Evolutionary conservation across 2,329 filamentous ascomycete genomes (phyloP).

Genomic region (Arthroderma sp.): DNA sequence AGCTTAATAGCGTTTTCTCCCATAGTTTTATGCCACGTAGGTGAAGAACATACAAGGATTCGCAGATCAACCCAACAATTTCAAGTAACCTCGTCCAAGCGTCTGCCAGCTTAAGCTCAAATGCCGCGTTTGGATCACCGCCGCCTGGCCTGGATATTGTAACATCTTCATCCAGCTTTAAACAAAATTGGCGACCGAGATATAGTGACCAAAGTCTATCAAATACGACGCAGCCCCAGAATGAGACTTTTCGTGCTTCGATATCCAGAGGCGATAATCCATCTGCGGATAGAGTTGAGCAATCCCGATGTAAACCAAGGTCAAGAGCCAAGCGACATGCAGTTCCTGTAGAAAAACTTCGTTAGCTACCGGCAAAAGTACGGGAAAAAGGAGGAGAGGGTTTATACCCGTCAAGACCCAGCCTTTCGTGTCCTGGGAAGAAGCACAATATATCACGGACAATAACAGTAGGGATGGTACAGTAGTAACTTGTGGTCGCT

Average conservation of each 20-base stretch:
- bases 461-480: slow-evolving; percentile 10
- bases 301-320: slow-evolving; percentile 10
- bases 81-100: slow-evolving; percentile 9
- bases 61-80: slow-evolving; percentile 9
- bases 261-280: slow-evolving; percentile 6
- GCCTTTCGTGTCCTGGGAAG: slow-evolving; percentile 11
- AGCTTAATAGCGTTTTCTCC: neutral
- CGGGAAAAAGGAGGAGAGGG: neutral
- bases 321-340: slow-evolving; percentile 11
- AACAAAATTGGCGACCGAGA: slow-evolving; percentile 10
- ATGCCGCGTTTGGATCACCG: neutral
- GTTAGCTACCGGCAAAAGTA: neutral
- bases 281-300: slow-evolving; percentile 3
- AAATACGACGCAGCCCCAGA: slow-evolving; percentile 11
- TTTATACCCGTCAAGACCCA: slow-evolving; percentile 8
- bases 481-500: slow-evolving; percentile 10
- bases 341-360: slow-evolving; percentile 2
- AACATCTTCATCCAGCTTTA: slow-evolving; percentile 7
- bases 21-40: too few relatives aligned
- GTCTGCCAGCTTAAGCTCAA: slow-evolving; percentile 7
- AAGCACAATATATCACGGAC: slow-evolving; percentile 10
- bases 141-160: slow-evolving; percentile 2
- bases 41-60: slow-evolving; percentile 6
- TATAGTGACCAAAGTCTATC: slow-evolving; percentile 11
- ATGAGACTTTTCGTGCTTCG: slow-evolving; percentile 9